Conservation (phyloP, 805 yeast genomes). For the Priceomyces haplophilus region DNA sequence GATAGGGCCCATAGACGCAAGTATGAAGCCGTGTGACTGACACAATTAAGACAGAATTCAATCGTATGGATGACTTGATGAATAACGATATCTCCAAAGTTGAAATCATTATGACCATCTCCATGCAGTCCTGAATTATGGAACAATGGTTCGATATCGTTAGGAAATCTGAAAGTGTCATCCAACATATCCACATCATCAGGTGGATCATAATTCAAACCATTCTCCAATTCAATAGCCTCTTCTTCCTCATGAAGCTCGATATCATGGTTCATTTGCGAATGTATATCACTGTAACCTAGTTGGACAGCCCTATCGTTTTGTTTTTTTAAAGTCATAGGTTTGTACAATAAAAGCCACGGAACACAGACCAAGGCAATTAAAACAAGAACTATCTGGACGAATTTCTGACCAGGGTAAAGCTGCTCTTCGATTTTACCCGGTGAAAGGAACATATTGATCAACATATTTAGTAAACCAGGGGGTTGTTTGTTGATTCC, state of each 20-base stretch:
- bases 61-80: conserved; percentile 80
- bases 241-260: conserved; percentile 43
- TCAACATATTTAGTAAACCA: conserved; percentile 69
- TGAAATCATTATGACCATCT: conserved; percentile 31
- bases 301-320: conserved; percentile 32
- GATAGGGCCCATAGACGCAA: conserved; percentile 78
- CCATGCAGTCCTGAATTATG: conserved; percentile 24
- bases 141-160: conserved; percentile 35
- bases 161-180: conserved; percentile 37
- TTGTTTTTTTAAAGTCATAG: conserved; percentile 44
- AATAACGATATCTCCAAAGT: conserved; percentile 66
- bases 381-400: conserved; percentile 56
- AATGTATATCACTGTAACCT: conserved; percentile 38
- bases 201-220: conserved; percentile 12
- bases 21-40: conserved; percentile 77
- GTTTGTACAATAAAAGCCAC: conserved; percentile 67
- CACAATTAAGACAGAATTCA: conserved; percentile 77
- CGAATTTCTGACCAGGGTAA: conserved; percentile 60
- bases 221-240: conserved; percentile 19
- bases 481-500: conserved; percentile 64
- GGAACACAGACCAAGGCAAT: conserved; percentile 70
- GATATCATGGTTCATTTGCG: conserved; percentile 25
- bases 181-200: conserved; percentile 16
- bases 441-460: conserved; percentile 72
- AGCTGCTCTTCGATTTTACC: conserved; percentile 65